These are phyloP conservation scores for Cystobasidium onofrii DNA, from an alignment of 768 basidiomycete species.

Conservation along the genomic window DNA sequence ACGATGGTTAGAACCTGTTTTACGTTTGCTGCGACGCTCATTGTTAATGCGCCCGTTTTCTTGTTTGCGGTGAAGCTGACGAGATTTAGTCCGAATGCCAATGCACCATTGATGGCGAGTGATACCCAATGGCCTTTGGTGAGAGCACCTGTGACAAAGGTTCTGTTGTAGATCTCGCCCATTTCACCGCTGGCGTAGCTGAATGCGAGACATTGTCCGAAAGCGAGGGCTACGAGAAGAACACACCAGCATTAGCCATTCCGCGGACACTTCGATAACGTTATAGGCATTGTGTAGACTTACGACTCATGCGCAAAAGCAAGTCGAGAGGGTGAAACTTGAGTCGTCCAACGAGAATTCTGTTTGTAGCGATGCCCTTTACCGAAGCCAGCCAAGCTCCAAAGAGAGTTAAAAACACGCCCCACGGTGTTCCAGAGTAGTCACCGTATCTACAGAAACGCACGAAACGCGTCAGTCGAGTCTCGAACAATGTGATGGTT, in stretches of 20 bases:
- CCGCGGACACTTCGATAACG: too few relatives aligned
- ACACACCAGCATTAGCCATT: background rate
- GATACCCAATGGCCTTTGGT: constrained; percentile 51
- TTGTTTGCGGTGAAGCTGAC: constrained; percentile 92
- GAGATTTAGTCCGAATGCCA: constrained; percentile 88
- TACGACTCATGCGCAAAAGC: constrained; percentile 50
- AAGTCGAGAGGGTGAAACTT: constrained; percentile 70
- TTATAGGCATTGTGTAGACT: background rate
- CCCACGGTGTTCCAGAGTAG: constrained; percentile 78
- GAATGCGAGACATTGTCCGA: constrained; percentile 70
- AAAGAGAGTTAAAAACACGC: constrained; percentile 77
- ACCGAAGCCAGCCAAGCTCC: constrained; percentile 85
- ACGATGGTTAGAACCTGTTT: constrained; percentile 89
- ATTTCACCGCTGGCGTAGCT: constrained; percentile 76
- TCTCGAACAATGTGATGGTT: background rate
- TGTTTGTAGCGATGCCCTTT: constrained; percentile 84
- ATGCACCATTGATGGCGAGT: constrained; percentile 65
- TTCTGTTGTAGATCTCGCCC: constrained; percentile 51
- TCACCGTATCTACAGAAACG: constrained; percentile 67
- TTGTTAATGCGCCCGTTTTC: constrained; percentile 75
- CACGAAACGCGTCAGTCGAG: too few relatives aligned
- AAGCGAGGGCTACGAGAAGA: constrained; percentile 82
- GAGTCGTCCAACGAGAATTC: constrained; percentile 49
- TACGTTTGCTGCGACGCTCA: constrained; percentile 85
- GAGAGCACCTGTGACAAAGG: constrained; percentile 51